Base-by-base conservation (phyloP, 148 eudicot species). In the Agrostemma githago region DNA sequence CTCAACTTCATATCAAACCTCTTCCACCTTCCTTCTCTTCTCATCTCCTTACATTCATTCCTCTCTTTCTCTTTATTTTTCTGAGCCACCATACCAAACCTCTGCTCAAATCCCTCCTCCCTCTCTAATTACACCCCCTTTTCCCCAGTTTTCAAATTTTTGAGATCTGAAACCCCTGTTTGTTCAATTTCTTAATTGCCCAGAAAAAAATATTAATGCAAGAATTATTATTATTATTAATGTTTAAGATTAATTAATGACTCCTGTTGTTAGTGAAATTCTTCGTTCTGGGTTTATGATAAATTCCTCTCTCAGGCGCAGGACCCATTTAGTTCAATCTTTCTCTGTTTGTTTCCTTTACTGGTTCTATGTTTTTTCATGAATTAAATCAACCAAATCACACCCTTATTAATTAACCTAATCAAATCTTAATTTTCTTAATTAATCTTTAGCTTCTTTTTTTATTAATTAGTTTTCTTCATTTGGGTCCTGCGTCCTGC, bases 331-430 rank as follows among this genome's bases (percentile, higher is more conserved):
- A 53, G 95, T 90, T 82, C 92, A 86, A 86, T 90, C 95, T 44
- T 88, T 90, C 85, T 90, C 95, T 70, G 85, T 82, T 66, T 83
- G 82, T 8, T 88, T 90, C 74, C 95, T 90, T 54, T 90, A 90
- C 82, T 90, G 95, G 95, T 90, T 90, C 59, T 90, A 90, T 76
- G 95, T 85, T 76, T 90, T 89, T 69, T 87, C 91, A 85, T 84
- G 78, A 86, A 74, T 77, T 19, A 77, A 26, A 26, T 26, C 34
- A 26, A 26, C 34, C 34, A 26, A 26, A 26, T 26, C 34, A 26
- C 34, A 2, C 56, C 12, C 8, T 48, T 14, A 8, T 12, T 9
- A 42, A 38, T 57, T 70, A 38, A 56, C 44, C 42, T 59, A 74
- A 68, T 79, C 26, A 67, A 54, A 8, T 12, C 5, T 51, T 48